Base-by-base conservation (phyloP, 1,284 basidiomycete genomes). In the Kalmanozyma brasiliensis region DNA sequence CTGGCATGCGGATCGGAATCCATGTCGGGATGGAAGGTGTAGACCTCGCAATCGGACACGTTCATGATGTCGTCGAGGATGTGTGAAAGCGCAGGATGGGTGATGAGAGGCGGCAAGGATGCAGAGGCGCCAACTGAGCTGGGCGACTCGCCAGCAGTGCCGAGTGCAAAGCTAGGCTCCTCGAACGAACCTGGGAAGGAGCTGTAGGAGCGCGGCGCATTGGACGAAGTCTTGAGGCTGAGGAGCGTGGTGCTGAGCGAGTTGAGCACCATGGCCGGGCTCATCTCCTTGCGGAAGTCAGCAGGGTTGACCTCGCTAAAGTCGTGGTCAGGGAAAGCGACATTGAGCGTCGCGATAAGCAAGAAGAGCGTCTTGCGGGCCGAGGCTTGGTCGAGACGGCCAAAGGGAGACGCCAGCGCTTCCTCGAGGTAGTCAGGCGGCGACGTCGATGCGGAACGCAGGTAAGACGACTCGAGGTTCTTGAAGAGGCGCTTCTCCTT, bases 401-500 rank as follows among this genome's bases (percentile, higher is more conserved):
- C 85, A 35, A 81, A 81, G 17, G 80, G 78, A 23, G 79, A 80
- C 1, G 72, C 69, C 4, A 77, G 68, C 14, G 72, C 69, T 55
- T 62, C 79, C n/a, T 79, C 78, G 41, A 77, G 66, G 41, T 77
- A 76, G 45, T 74, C 73, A 2, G 77, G 77, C 7, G 79, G 79
- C 24, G 79, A 81, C 10, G 62, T 76, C 11, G 79, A 80, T 4
- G 77, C 77, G 1, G 76, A 72, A 20, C 66, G 65, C 14, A 77
- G 64, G 37, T 80, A 80, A 17, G 76, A 69, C 4, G 71, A 74
- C 46, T 82, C 79, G 84, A 98, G 89, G 14, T 89, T 86, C 82
- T 92, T 94, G 87, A 94, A 94, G 82, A 97, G 89, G 82, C 92
- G 93, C 87, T 94, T 94, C 86, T 98, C 96, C 81, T 92, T 91